Evolutionary conservation across 345 rosid genomes (phyloP), one percentile per base, ranked within the genome.

Genomic region (Eucalyptus tenuipes): DNA sequence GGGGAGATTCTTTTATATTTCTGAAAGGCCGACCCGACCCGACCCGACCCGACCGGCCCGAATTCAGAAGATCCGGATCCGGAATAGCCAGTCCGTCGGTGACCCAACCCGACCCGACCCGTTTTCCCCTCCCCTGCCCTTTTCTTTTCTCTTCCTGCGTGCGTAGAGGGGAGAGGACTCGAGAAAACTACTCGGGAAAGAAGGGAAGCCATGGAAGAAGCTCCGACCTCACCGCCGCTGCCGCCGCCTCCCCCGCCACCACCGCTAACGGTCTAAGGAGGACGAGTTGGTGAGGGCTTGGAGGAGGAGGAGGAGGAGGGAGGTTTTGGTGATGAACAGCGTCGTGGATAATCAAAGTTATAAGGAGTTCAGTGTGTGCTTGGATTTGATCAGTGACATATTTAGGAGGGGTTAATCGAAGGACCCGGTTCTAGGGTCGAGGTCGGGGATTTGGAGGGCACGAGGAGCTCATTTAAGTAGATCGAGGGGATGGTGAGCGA

Each of bases 361-460:
- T 33, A 97, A 97, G 86, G 99, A 97, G 85, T 95, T 93, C 89
- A 92, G 93, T 22, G 89, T 95, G 33, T 95, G 98, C 40, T 90
- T 97, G 89, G 96, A 92, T 89, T 92, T 98, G 94, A 92, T 95
- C 8, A 92, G 91, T 61, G 95, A 90, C 52, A 89, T 95, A 91
- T 71, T 95, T 12, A 88, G 57, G 18, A 89, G 92, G 18, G 94
- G 91, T 48, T 49, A 91, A 88, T 91, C 89, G 8, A 88, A 85
- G 48, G 98, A 97, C 75, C 95, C 98, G 1, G 92, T 92, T 88
- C 52, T 94, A 90, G 68, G 96, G 13, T 98, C 98, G 33, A 97
- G 96, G 90, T 89, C 97, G 87, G 99, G 99, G 11, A 98, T 88
- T 44, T 96, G 49, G 95, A 94, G 66, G 98, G 98, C 14, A 98